A percentile compares a stretch with the other conserved stretches of the same genome.
Evolutionary conservation across 192 early-diverging fungal genomes (phyloP).

Genomic region (Chytriomyces sp.): DNA sequence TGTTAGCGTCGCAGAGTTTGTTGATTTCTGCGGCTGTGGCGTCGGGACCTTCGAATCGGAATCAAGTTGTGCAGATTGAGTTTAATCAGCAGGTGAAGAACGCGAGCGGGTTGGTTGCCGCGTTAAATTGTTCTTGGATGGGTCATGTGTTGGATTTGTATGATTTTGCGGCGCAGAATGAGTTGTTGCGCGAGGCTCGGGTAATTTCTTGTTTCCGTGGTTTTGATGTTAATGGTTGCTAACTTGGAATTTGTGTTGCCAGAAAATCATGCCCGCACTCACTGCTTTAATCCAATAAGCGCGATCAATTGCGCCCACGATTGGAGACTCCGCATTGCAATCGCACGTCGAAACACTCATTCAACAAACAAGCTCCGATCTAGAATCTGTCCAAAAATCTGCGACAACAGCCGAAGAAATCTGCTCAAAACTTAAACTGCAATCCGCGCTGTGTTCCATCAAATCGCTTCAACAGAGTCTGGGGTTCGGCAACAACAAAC

Average conservation of each 20-base stretch:
- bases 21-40: slow-evolving; percentile 50
- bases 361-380: slow-evolving; percentile 46
- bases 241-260: neutral
- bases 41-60: slow-evolving; percentile 53
- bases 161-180: slow-evolving; percentile 48
- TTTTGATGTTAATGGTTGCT: neutral
- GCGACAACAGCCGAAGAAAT: slow-evolving; percentile 49
- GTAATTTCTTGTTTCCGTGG: neutral
- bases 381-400: slow-evolving; percentile 44
- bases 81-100: slow-evolving; percentile 52
- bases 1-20: slow-evolving; percentile 55
- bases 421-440: slow-evolving; percentile 48
- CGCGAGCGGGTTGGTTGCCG: slow-evolving; percentile 48
- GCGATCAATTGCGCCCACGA: slow-evolving; percentile 50
- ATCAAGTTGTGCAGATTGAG: slow-evolving; percentile 58
- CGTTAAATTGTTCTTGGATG: slow-evolving; percentile 42
- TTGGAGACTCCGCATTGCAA: slow-evolving; percentile 50
- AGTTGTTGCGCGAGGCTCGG: slow-evolving; percentile 52
- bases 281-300: slow-evolving; percentile 42
- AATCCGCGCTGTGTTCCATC: slow-evolving; percentile 49
- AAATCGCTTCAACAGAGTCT: slow-evolving; percentile 49
- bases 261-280: slow-evolving; percentile 53
- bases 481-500: neutral
- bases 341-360: slow-evolving; percentile 38
- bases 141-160: slow-evolving; percentile 32